Evolutionary conservation across 1,139 yeast genomes (phyloP), one percentile per base, ranked within the genome.

Genomic region (Zygoascus hellenicus): DNA sequence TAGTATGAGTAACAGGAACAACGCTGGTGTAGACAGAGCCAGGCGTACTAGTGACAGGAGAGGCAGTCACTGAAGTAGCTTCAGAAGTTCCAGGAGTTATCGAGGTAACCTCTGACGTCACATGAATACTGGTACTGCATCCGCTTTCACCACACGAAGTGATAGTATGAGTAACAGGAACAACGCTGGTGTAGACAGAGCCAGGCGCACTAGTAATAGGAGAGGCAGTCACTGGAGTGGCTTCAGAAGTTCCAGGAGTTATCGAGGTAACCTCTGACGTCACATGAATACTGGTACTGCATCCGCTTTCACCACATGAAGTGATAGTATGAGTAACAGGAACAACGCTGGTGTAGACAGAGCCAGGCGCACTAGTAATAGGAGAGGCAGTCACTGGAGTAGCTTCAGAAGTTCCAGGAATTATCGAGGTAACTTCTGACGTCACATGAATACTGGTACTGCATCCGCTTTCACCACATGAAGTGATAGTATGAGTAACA

Each of bases 251-350:
- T 4, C 33, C 29, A n/a, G 43, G 32, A 22, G 31, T n/a, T 2
- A 33, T 16, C 3, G 40, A 5, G 15, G 45, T 14, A 19, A 22
- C 9, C 19, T 11, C 40, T 5, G 37, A 9, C 26, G 41, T 15
- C 19, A 36, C 41, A 7, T 22, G 46, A 19, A 31, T 35, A 7
- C 11, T 14, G 6, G 44, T 45, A 9, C 34, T 14, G 44, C 48
- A 45, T 11, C 26, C 35, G 15, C 22, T 34, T 15, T 45, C 32
- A 11, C 39, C 44, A 30, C 48, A 45, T 7, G 26, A n/a, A 11
- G 48, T 45, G 14, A 35, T 19, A 26, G 48, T 43, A 15, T 35
- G 29, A 14, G 39, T 34, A 17, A 26, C 32, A 6, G 46, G 32
- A 19, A 22, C 13, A 9, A 33, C 39, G 30, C 37, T 38, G 13